Conservation (phyloP, 805 yeast species). For the Candida nonsorbophila region DNA sequence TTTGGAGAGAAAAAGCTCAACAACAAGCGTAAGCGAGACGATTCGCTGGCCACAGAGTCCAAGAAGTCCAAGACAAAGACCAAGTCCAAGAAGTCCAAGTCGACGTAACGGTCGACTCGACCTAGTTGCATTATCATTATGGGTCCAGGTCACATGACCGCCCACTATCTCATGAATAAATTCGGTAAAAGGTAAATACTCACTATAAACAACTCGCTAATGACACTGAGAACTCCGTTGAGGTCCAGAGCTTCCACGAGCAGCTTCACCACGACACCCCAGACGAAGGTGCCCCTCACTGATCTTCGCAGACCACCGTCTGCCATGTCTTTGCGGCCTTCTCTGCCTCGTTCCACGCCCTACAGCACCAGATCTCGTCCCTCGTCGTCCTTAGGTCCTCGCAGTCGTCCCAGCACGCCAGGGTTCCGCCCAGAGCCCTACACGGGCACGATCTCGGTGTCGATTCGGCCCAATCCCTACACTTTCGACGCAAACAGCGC, state of each 20-base stretch:
- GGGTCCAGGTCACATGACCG: too few species aligned
- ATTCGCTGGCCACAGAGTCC: constrained; percentile 1
- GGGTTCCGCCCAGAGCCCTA: constrained; percentile 38
- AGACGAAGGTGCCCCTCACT: constrained; percentile 11
- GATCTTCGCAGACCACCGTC: constrained; percentile 23
- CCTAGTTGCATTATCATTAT: too few species aligned
- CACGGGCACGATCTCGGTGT: constrained; percentile 69
- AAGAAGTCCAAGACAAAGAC: constrained; percentile 5
- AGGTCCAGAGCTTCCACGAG: constrained; percentile 23
- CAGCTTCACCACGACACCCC: constrained; percentile 11
- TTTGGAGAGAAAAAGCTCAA: constrained; percentile 71
- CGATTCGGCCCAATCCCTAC: constrained; percentile 72
- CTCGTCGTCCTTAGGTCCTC: constrained; percentile 28
- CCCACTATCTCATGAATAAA: too few species aligned
- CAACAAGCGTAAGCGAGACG: constrained; percentile 37
- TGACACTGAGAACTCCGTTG: constrained; percentile 18
- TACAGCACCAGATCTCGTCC: constrained; percentile 20
- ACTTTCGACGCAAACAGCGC: constrained; percentile 27
- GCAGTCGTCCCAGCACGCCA: constrained; percentile 34
- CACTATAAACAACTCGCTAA: not conserved
- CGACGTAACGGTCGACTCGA: too few species aligned
- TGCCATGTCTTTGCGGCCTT: constrained; percentile 13
- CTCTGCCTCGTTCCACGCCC: constrained; percentile 1
- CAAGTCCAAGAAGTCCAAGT: too few species aligned
- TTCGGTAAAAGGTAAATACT: too few species aligned